Conservation (phyloP, 805 yeast genomes). For the Ogataea populi-albae region DNA sequence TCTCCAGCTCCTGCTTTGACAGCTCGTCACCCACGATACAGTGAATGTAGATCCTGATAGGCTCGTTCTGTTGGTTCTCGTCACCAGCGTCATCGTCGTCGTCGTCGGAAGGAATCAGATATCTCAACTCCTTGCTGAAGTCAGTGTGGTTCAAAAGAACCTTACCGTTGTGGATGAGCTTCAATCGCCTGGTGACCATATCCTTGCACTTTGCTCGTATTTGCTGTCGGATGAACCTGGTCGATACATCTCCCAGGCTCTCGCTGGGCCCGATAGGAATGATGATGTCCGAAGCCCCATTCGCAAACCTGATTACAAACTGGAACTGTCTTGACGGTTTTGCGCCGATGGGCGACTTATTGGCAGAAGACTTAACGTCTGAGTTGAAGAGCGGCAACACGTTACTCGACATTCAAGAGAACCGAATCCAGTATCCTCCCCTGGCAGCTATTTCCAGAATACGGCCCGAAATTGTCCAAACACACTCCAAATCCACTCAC, state of each 20-base stretch:
- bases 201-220: slow-evolving; percentile 37
- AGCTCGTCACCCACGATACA: slow-evolving; percentile 74
- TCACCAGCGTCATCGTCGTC: slow-evolving; percentile 17
- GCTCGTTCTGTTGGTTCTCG: slow-evolving; percentile 10
- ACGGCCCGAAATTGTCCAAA: too few relatives aligned
- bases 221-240: slow-evolving; percentile 38
- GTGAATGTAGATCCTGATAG: slow-evolving; percentile 58
- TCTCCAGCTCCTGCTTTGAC: slow-evolving; percentile 49
- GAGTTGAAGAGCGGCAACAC: background rate
- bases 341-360: slow-evolving; percentile 13
- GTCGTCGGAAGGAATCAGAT: slow-evolving; percentile 20
- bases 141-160: slow-evolving; percentile 57
- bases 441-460: too few relatives aligned
- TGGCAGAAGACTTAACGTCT: slow-evolving; percentile 18
- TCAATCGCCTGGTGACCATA: slow-evolving; percentile 44
- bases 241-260: slow-evolving; percentile 33
- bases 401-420: too few relatives aligned
- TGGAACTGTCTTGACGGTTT: slow-evolving; percentile 8
- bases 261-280: slow-evolving; percentile 30
- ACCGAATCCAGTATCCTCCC: too few relatives aligned
- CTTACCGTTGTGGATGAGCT: slow-evolving; percentile 68
- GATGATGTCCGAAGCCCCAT: slow-evolving; percentile 39
- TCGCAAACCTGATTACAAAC: slow-evolving; percentile 45
- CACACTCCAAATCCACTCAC: too few relatives aligned
- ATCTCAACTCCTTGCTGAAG: slow-evolving; percentile 47